These are phyloP conservation scores for Nakazawaea holstii DNA, from an alignment of 805 yeast species.

Conservation along the genomic window DNA sequence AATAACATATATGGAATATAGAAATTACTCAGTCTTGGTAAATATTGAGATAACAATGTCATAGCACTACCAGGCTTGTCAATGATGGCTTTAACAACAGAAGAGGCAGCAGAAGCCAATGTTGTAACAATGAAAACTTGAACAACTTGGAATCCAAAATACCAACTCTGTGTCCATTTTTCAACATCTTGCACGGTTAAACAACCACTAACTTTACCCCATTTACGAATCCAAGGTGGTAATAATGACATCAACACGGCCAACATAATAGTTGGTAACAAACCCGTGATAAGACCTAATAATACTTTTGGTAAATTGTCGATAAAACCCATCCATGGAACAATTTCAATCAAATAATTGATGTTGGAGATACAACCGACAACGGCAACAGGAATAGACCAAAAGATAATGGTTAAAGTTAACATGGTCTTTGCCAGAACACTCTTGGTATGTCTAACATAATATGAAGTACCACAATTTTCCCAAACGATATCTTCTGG, in stretches of 20 bases:
- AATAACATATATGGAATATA: slow-evolving; percentile 78
- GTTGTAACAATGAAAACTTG: slow-evolving; percentile 86
- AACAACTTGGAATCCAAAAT: slow-evolving; percentile 83
- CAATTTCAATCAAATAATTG: slow-evolving; percentile 60
- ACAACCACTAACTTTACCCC: slow-evolving; percentile 72
- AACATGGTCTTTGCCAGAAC: slow-evolving; percentile 58
- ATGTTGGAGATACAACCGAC: slow-evolving; percentile 92
- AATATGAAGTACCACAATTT: slow-evolving; percentile 56
- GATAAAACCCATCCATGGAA: slow-evolving; percentile 73
- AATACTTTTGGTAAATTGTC: slow-evolving; percentile 64
- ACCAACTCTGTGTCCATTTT: slow-evolving; percentile 81
- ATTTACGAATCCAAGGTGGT: slow-evolving; percentile 74
- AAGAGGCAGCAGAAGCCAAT: slow-evolving; percentile 75
- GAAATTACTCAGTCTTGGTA: slow-evolving; percentile 90
- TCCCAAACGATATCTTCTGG: slow-evolving; percentile 88
- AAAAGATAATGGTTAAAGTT: slow-evolving; percentile 69
- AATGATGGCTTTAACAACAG: slow-evolving; percentile 68
- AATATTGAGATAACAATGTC: slow-evolving; percentile 63
- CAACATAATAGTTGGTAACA: slow-evolving; percentile 78
- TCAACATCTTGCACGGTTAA: slow-evolving; percentile 71
- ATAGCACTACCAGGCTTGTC: slow-evolving; percentile 66
- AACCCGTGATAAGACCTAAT: slow-evolving; percentile 81
- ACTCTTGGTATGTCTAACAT: slow-evolving; percentile 51
- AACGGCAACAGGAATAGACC: slow-evolving; percentile 98
- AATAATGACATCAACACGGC: slow-evolving; percentile 80